phyloP scores from a whole-genome alignment of 768 basidiomycete genomes.

The Tephrocybe rancida region DNA sequence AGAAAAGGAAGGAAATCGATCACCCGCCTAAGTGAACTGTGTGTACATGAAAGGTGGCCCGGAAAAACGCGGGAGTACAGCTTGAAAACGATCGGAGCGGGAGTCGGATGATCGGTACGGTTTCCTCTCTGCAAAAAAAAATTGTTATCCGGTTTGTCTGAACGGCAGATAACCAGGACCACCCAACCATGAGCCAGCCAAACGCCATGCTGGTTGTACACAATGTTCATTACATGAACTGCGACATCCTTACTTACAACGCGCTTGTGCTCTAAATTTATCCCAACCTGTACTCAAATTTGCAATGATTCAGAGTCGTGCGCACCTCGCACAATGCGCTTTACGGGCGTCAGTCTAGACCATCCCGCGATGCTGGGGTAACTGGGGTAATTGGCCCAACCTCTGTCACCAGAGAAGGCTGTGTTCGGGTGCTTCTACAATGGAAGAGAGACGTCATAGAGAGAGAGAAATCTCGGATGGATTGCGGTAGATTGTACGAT shows the following conservation, averaged over 20 bases:
- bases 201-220: too few species aligned
- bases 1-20: constrained; percentile 4
- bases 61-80: constrained; percentile 12
- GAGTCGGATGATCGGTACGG: neutral
- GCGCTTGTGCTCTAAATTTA: too few species aligned
- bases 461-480: constrained; percentile 11
- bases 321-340: too few species aligned
- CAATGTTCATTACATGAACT: too few species aligned
- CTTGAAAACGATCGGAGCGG: neutral
- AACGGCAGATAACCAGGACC: too few species aligned
- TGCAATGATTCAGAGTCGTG: neutral
- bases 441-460: neutral
- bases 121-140: neutral
- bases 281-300: too few species aligned
- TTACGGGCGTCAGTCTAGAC: neutral
- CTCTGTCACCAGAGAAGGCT: neutral
- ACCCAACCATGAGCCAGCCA: too few species aligned
- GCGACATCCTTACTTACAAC: too few species aligned
- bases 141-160: too few species aligned
- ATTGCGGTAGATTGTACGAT: constrained; percentile 10
- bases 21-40: neutral
- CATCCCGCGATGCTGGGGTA: neutral
- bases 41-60: neutral
- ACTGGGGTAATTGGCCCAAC: too few species aligned
- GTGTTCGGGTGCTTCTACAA: too few species aligned